These are phyloP conservation scores for Cryptococcus hybrid DNA, from an alignment of 1,284 basidiomycete genomes.

Conservation along the genomic window DNA sequence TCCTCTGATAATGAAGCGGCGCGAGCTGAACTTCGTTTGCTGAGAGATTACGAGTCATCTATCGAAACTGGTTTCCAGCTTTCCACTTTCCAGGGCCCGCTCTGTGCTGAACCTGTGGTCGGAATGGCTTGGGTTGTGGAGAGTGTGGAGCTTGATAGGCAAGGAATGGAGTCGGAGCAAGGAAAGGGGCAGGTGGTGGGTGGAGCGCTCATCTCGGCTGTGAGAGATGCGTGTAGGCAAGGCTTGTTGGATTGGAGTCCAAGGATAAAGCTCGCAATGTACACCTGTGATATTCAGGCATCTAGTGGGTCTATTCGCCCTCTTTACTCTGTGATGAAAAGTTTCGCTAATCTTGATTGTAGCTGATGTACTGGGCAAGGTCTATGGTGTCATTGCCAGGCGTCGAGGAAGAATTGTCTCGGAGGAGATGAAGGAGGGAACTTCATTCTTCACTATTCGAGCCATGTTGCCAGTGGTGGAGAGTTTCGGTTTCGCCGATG, in stretches of 20 bases:
- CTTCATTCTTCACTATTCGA: constrained; percentile 87
- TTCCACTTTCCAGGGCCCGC: constrained; percentile 87
- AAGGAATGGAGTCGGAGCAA: constrained; percentile 61
- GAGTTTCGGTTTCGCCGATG: constrained; percentile 96
- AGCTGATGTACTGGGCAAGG: constrained; percentile 97
- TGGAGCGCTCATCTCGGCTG: constrained; percentile 83
- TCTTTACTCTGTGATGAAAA: not conserved
- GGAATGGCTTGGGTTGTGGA: constrained; percentile 93
- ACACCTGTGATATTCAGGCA: constrained; percentile 97
- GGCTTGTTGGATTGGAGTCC: constrained; percentile 97
- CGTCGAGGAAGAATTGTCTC: constrained; percentile 87
- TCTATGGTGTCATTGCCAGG: constrained; percentile 91
- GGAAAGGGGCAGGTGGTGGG: constrained; percentile 67
- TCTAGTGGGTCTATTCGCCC: constrained; percentile 65
- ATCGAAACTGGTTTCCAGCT: constrained; percentile 95
- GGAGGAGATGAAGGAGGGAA: constrained; percentile 99
- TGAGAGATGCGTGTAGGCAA: constrained; percentile 83
- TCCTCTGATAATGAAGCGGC: constrained; percentile 36
- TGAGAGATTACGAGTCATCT: constrained; percentile 70
- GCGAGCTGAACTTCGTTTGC: constrained; percentile 32
- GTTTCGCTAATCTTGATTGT: constrained; percentile 4
- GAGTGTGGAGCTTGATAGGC: constrained; percentile 55
- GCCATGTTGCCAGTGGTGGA: constrained; percentile 94
- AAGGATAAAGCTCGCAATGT: constrained; percentile 96
- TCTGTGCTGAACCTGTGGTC: constrained; percentile 93